Conservation (phyloP, 2,329 filamentous ascomycete species). For the Lomentospora prolificans region DNA sequence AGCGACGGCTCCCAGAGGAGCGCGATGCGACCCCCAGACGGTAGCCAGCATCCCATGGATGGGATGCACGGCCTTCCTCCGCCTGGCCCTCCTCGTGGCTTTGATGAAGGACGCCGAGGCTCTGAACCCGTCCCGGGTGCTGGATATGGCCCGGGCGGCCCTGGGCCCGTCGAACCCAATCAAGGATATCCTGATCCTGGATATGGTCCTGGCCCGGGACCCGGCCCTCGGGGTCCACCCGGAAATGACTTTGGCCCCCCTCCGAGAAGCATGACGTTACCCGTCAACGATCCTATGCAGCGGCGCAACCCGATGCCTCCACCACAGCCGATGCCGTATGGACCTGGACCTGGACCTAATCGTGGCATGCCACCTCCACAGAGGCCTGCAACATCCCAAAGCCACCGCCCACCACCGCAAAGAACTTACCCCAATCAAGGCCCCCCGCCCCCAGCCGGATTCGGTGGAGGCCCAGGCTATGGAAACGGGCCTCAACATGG, state of each 20-base stretch:
- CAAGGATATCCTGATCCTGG: neutral
- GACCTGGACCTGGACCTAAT: neutral
- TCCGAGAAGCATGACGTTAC: constrained; percentile 53
- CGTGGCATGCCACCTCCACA: constrained; percentile 21
- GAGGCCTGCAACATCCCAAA: constrained; percentile 45
- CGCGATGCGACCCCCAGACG: constrained; percentile 19
- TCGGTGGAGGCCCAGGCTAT: constrained; percentile 23
- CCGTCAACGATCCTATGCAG: constrained; percentile 33
- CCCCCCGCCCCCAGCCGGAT: constrained; percentile 21
- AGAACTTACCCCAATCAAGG: constrained; percentile 38
- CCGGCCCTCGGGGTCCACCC: constrained; percentile 14
- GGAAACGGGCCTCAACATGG: constrained; percentile 19
- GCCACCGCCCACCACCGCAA: constrained; percentile 42
- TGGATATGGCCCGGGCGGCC: neutral
- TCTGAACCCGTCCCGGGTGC: neutral
- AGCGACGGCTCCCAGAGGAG: constrained; percentile 19
- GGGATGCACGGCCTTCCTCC: constrained; percentile 5
- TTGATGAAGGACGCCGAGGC: neutral
- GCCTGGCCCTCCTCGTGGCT: neutral
- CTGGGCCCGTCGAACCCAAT: neutral
- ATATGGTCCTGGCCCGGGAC: constrained; percentile 3
- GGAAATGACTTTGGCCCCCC: constrained; percentile 39
- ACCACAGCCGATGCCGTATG: constrained; percentile 11
- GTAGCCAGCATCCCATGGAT: constrained; percentile 23
- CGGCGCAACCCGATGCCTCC: constrained; percentile 21